Evolutionary conservation across 2,329 filamentous ascomycete species (phyloP).

Genomic region (Ophiosphaerella herpotricha): DNA sequence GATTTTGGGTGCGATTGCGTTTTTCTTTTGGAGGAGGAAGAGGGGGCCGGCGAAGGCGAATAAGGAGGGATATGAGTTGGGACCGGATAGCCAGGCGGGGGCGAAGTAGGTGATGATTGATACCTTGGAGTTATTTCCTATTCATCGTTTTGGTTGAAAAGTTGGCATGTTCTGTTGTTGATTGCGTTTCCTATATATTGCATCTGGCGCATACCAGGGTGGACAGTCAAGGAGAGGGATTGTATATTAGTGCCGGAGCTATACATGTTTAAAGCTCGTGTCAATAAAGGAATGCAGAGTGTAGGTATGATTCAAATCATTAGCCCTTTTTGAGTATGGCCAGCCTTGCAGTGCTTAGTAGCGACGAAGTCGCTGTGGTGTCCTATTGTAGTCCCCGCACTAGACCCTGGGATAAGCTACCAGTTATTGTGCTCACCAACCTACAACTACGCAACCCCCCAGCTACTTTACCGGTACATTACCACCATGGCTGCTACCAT

Average conservation of each 20-base stretch:
- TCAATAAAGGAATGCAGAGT: too few species aligned
- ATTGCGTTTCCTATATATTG: not conserved
- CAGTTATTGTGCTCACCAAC: not conserved
- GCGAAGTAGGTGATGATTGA: not conserved
- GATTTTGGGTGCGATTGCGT: conserved; percentile 3
- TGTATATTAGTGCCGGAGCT: too few species aligned
- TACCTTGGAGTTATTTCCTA: too few species aligned
- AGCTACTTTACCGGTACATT: not conserved
- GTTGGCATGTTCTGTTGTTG: too few species aligned
- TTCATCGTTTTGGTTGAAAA: too few species aligned
- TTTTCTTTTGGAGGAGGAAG: conserved; percentile 7
- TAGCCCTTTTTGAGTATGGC: too few species aligned
- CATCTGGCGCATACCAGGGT: not conserved
- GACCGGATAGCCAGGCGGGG: not conserved
- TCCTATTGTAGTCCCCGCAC: not conserved
- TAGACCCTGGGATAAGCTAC: not conserved
- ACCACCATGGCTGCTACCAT: conserved; percentile 41
- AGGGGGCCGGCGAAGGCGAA: not conserved
- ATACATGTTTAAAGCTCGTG: too few species aligned
- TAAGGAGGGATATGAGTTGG: conserved; percentile 5
- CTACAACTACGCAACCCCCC: not conserved
- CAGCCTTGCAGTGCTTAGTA: too few species aligned
- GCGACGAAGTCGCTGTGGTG: not conserved
- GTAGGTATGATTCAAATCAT: too few species aligned
- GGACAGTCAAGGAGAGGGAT: not conserved